A percentile compares a stretch with the other conserved stretches of the same genome.
Conservation (phyloP, 2,329 filamentous ascomycete genomes). For the Lithohypha guttulata region DNA sequence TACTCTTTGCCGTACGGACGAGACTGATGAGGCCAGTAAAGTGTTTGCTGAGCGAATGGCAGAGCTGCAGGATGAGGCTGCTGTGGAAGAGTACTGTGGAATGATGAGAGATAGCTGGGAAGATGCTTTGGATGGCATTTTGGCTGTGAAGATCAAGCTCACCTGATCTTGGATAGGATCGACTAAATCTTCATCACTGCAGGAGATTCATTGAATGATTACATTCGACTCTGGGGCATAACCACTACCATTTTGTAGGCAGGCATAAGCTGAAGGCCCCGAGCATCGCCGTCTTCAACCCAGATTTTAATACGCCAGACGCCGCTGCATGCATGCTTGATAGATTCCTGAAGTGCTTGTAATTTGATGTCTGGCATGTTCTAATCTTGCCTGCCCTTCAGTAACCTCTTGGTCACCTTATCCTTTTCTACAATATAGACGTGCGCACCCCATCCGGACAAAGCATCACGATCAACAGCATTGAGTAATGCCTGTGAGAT, state of each 20-base stretch:
- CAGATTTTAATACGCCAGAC: slow-evolving; percentile 6
- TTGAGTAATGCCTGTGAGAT: slow-evolving; percentile 93
- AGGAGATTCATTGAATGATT: too few species aligned
- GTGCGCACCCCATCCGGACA: slow-evolving; percentile 96
- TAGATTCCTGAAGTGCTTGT: background rate
- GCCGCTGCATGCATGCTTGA: slow-evolving; percentile 5
- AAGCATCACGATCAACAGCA: slow-evolving; percentile 88
- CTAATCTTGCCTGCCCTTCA: slow-evolving; percentile 95
- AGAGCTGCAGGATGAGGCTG: slow-evolving; percentile 28
- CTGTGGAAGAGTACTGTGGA: slow-evolving; percentile 34
- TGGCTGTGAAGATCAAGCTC: slow-evolving; percentile 20
- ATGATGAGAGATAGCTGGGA: slow-evolving; percentile 39
- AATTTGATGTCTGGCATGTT: slow-evolving; percentile 9
- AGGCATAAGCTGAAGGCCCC: too few species aligned
- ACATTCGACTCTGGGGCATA: too few species aligned
- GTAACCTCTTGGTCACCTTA: slow-evolving; percentile 96
- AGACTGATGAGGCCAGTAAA: slow-evolving; percentile 2
- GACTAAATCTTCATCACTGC: too few species aligned
- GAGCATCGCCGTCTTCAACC: background rate
- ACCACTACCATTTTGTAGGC: too few species aligned
- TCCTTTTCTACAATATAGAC: slow-evolving; percentile 99
- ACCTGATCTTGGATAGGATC: background rate
- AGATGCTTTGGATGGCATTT: slow-evolving; percentile 32
- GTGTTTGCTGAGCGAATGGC: slow-evolving; percentile 24
- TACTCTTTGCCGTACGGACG: slow-evolving; percentile 24